phyloP scores from a whole-genome alignment of 2,329 filamentous ascomycete genomes.

The Ophiocordyceps robertsii region DNA sequence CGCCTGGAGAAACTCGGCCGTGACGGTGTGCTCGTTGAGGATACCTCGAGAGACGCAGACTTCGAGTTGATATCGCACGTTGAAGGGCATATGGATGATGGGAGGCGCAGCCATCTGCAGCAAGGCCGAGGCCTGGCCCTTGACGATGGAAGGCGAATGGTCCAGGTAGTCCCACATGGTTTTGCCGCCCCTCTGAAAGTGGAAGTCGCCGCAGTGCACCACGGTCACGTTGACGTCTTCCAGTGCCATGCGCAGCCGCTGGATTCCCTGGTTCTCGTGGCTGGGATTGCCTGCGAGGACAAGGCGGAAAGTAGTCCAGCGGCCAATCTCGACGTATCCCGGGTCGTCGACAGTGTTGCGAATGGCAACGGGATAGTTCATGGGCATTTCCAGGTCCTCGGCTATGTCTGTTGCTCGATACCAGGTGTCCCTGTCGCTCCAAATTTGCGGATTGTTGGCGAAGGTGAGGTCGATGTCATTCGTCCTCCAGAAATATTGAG shows the following conservation, averaged over 20 bases:
- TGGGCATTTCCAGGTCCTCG: constrained; percentile 17
- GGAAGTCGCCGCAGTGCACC: constrained; percentile 26
- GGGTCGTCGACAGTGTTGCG: constrained; percentile 19
- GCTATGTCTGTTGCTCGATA: constrained; percentile 32
- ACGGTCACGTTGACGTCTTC: constrained; percentile 60
- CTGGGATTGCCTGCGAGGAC: constrained; percentile 17
- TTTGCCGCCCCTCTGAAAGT: constrained; percentile 11
- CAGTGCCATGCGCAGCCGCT: constrained; percentile 35
- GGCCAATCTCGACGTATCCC: constrained; percentile 35
- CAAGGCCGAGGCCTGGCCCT: constrained; percentile 14
- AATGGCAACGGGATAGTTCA: constrained; percentile 23
- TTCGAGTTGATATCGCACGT: constrained; percentile 80
- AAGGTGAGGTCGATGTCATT: constrained; percentile 19
- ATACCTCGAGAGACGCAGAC: constrained; percentile 75
- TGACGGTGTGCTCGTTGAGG: constrained; percentile 65
- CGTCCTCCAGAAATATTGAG: constrained; percentile 29
- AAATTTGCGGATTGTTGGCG: constrained; percentile 15
- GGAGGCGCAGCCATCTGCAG: constrained; percentile 8
- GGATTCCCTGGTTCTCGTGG: constrained; percentile 8
- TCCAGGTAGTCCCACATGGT: constrained; percentile 20
- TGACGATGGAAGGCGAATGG: constrained; percentile 5
- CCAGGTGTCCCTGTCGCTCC: constrained; percentile 32
- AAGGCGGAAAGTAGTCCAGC: constrained; percentile 43
- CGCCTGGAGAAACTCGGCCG: constrained; percentile 48
- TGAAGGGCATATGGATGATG: constrained; percentile 42